Conservation (phyloP, 2,329 filamentous ascomycete species). For the Alternaria viburni region DNA sequence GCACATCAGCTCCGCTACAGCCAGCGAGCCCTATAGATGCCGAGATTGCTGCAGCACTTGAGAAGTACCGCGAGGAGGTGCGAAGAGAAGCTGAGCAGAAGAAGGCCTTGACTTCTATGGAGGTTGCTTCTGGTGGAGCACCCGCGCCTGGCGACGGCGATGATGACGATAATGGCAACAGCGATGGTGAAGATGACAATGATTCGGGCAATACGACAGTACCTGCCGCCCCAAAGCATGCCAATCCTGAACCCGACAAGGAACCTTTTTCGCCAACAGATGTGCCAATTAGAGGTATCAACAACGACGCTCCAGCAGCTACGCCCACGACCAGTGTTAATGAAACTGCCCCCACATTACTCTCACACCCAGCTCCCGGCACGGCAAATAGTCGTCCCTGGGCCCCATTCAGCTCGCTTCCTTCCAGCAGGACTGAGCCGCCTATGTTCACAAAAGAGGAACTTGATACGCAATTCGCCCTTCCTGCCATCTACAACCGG, state of each 20-base stretch:
- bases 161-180: neutral
- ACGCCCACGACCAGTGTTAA: accelerated
- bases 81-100: neutral
- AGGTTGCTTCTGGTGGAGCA: neutral
- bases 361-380: neutral
- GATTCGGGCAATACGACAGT: neutral
- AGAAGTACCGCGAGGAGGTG: neutral
- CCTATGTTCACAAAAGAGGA: neutral
- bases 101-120: neutral
- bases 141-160: neutral
- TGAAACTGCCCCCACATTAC: neutral
- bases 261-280: neutral
- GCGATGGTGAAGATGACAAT: too few relatives aligned
- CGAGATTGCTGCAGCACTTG: neutral
- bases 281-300: neutral
- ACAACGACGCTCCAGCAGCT: neutral
- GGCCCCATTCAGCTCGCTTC: neutral
- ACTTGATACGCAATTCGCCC: neutral
- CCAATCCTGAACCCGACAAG: too few relatives aligned
- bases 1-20: neutral
- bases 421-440: neutral
- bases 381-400: neutral
- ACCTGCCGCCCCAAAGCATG: neutral
- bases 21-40: neutral
- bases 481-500: neutral